A percentile compares a stretch with the other conserved stretches of the same genome.
Evolutionary conservation across 106 monocot species (phyloP).

Genomic region (Cymbidium sinense): DNA sequence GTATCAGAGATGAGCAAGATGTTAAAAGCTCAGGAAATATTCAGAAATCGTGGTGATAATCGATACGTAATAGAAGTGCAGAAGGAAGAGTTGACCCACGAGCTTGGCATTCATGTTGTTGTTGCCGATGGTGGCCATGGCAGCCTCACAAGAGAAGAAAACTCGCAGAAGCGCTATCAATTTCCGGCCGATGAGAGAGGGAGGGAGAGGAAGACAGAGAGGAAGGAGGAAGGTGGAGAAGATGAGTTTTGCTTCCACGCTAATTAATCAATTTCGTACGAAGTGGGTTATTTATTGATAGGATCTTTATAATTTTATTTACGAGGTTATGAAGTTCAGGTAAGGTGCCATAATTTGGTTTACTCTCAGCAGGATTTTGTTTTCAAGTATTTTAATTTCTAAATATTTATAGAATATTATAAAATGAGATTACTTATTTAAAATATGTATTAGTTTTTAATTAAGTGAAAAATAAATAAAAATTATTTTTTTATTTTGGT

Average conservation of each 20-base stretch:
- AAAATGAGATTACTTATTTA: no score
- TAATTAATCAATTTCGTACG: background rate
- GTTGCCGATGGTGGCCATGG: slow-evolving; percentile 69
- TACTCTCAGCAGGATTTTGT: no score
- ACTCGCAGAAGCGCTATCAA: background rate
- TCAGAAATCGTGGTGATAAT: background rate
- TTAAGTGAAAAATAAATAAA: no score
- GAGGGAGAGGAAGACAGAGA: background rate
- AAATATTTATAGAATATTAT: no score
- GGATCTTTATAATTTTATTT: no score
- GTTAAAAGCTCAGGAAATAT: background rate
- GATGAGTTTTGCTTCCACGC: background rate
- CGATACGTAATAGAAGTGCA: no score
- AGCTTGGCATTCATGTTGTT: slow-evolving; percentile 77
- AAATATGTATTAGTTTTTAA: no score
- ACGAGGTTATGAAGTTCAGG: no score
- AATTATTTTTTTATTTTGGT: no score
- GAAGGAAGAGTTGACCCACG: slow-evolving; percentile 19
- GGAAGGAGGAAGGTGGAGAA: background rate
- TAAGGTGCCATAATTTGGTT: no score
- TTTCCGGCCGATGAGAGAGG: background rate
- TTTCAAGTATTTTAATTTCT: no score
- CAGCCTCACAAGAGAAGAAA: background rate
- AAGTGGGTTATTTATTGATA: no score
- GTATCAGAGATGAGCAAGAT: background rate